A percentile compares a stretch with the other conserved stretches of the same genome.
Evolutionary conservation across 108 stramenopile species (phyloP).

Genomic region (Aureococcus anophagefferens): DNA sequence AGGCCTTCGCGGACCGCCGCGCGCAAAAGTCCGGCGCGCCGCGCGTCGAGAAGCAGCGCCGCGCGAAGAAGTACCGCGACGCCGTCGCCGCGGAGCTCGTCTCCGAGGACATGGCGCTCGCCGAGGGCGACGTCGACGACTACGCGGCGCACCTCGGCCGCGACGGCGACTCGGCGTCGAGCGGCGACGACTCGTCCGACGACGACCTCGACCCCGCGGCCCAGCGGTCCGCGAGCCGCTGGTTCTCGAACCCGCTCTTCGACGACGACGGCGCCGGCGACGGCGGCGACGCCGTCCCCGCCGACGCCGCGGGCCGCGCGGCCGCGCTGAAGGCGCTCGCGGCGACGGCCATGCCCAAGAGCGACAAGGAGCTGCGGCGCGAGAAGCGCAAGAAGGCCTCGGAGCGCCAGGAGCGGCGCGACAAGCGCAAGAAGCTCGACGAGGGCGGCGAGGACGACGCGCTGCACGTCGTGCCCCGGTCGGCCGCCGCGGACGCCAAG

Average conservation of each 20-base stretch:
- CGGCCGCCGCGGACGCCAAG: no score
- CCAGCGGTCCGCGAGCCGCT: conserved; percentile 34
- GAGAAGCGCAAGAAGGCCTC: conserved; percentile 80
- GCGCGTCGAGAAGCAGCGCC: conserved; percentile 67
- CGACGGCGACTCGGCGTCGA: no score
- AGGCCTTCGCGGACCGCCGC: conserved; percentile 60
- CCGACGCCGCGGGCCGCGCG: no score
- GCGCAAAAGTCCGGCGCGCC: conserved; percentile 60
- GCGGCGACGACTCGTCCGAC: conserved; percentile 39
- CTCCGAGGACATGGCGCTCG: conserved; percentile 65
- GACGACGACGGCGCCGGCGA: conserved; percentile 62
- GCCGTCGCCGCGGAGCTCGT: conserved; percentile 65
- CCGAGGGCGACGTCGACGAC: conserved; percentile 49
- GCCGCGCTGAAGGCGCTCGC: conserved; percentile 10
- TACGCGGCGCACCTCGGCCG: conserved; percentile 47
- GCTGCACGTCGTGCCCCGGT: conserved; percentile 47
- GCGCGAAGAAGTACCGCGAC: conserved; percentile 66
- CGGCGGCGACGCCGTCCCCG: no score
- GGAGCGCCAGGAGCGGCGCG: conserved; percentile 71
- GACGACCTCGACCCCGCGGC: conserved; percentile 37
- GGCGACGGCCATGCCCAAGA: conserved; percentile 78
- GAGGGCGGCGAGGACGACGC: conserved; percentile 55
- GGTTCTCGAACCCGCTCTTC: conserved; percentile 88
- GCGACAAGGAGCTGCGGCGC: conserved; percentile 88
- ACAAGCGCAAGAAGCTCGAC: conserved; percentile 52